phyloP scores from a whole-genome alignment of 805 yeast genomes.

The Metschnikowia picachoensis region DNA sequence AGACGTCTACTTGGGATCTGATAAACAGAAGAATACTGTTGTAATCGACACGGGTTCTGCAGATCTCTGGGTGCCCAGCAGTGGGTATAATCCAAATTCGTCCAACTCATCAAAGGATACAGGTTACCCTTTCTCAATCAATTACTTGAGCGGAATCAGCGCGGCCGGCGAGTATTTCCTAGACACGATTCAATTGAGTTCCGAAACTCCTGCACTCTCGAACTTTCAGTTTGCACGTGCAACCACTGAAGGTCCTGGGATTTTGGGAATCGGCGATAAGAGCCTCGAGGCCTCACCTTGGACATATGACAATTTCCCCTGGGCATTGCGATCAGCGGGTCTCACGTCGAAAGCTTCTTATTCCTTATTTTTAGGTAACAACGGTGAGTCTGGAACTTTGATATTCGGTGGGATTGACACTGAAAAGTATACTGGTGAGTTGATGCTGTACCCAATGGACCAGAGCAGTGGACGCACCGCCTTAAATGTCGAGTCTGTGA shows the following conservation, averaged over 20 bases:
- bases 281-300: conserved; percentile 7
- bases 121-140: conserved; percentile 4
- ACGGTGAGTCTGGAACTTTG: conserved; percentile 27
- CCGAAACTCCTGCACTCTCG: not conserved
- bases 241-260: conserved; percentile 3
- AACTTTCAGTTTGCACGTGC: conserved; percentile 14
- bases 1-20: conserved; percentile 22
- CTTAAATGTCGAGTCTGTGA: conserved; percentile 3
- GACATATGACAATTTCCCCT: conserved; percentile 53
- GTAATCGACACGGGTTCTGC: conserved; percentile 42
- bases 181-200: conserved; percentile 7
- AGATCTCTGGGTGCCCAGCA: conserved; percentile 34
- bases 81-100: conserved; percentile 4
- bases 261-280: conserved; percentile 13
- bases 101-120: conserved; percentile 2
- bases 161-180: conserved; percentile 9
- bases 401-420: conserved; percentile 43
- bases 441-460: conserved; percentile 8
- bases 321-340: conserved; percentile 54
- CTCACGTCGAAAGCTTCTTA: conserved; percentile 52
- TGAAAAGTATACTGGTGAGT: conserved; percentile 28
- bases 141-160: conserved; percentile 5
- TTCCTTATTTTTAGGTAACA: conserved; percentile 54
- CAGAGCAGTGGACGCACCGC: conserved; percentile 7
- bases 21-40: conserved; percentile 25